Conservation (phyloP, 140 eudicot genomes). For the Stevia rebaudiana region DNA sequence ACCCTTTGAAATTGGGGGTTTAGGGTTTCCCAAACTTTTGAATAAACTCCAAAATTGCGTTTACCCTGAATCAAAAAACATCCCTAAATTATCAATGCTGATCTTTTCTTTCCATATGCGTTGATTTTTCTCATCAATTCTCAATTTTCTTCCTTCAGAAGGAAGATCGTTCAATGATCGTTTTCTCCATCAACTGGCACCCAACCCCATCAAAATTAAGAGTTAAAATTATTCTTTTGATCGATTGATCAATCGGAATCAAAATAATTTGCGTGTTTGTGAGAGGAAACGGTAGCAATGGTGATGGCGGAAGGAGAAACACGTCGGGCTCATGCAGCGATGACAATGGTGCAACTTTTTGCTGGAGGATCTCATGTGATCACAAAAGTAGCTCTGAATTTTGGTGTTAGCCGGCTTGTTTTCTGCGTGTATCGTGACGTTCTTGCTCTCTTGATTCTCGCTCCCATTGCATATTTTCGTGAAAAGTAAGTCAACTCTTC, state of each 20-base stretch:
- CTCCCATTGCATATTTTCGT: conserved; percentile 67
- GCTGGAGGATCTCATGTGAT: conserved; percentile 76
- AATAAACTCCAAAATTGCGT: conserved; percentile 12
- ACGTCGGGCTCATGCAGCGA: conserved; percentile 61
- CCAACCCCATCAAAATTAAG: neutral
- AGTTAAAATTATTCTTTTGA: neutral
- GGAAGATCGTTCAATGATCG: conserved; percentile 16
- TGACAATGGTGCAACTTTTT: conserved; percentile 64
- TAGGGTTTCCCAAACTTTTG: conserved; percentile 14
- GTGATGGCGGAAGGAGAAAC: conserved; percentile 34
- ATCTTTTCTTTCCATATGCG: conserved; percentile 21
- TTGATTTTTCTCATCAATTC: conserved; percentile 5
- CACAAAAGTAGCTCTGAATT: conserved; percentile 70
- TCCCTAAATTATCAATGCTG: conserved; percentile 15
- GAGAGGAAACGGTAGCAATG: conserved; percentile 7
- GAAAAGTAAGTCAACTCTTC: conserved; percentile 42
- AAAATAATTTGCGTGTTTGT: conserved; percentile 2
- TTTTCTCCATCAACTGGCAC: conserved; percentile 14
- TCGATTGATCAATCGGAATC: conserved; percentile 23
- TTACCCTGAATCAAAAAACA: conserved; percentile 18
- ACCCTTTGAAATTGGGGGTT: neutral
- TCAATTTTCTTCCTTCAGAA: conserved; percentile 4
- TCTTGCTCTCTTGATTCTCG: conserved; percentile 61
- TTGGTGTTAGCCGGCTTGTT: conserved; percentile 70
- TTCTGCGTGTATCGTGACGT: conserved; percentile 77